Percentiles rank a stretch among this genome's conserved stretches.
phyloP scores from a whole-genome alignment of 2,329 filamentous ascomycete species.

The Cladophialophora chaetospira region DNA sequence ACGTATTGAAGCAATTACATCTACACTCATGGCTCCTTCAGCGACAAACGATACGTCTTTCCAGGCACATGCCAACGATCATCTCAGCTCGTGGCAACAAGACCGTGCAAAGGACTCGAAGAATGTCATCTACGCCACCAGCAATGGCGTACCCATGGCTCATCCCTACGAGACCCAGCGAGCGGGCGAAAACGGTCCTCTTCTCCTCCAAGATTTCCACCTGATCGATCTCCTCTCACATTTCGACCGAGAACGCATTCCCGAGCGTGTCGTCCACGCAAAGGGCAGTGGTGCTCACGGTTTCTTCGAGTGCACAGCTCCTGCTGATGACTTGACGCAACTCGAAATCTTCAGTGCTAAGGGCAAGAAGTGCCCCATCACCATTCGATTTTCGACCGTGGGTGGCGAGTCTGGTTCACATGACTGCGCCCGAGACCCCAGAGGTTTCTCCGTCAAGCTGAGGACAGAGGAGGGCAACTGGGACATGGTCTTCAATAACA shows the following conservation, averaged over 20 bases:
- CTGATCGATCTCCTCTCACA: slow-evolving; percentile 61
- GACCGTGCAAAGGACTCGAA: slow-evolving; percentile 45
- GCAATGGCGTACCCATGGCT: slow-evolving; percentile 59
- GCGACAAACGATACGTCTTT: slow-evolving; percentile 37
- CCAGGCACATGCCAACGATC: slow-evolving; percentile 41
- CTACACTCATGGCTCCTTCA: slow-evolving; percentile 28
- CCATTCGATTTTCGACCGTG: slow-evolving; percentile 73
- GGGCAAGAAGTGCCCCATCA: slow-evolving; percentile 69
- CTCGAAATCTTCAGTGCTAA: slow-evolving; percentile 56
- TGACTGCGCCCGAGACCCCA: slow-evolving; percentile 70
- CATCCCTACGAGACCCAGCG: slow-evolving; percentile 54
- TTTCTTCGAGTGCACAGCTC: slow-evolving; percentile 45
- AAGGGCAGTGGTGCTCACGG: slow-evolving; percentile 45
- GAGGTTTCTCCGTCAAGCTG: slow-evolving; percentile 74
- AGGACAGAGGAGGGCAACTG: slow-evolving; percentile 73
- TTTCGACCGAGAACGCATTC: slow-evolving; percentile 44
- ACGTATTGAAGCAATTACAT: slow-evolving; percentile 15
- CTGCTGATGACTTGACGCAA: slow-evolving; percentile 53
- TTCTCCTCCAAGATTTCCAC: slow-evolving; percentile 67
- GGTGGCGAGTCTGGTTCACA: slow-evolving; percentile 72
- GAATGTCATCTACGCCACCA: slow-evolving; percentile 35
- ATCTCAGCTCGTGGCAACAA: slow-evolving; percentile 44
- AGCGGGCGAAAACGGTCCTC: slow-evolving; percentile 58
- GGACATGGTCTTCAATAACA: slow-evolving; percentile 73
- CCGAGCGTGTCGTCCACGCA: slow-evolving; percentile 49